Base-by-base conservation (phyloP, 441 rosid species). In the Pelargonium fulgidum region DNA sequence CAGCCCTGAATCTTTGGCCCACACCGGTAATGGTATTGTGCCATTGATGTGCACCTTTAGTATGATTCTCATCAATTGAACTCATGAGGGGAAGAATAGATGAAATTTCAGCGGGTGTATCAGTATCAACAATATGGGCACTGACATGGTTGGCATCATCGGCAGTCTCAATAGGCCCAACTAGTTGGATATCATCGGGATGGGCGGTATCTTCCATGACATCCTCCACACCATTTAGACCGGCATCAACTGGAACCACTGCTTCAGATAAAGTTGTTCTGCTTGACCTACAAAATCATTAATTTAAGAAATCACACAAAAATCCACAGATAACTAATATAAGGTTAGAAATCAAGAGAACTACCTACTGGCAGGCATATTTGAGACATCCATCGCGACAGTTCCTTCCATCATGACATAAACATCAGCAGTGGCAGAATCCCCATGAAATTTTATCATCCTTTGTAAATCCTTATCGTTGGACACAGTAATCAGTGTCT, bases 301-400 rank as follows among this genome's bases (percentile, higher is more conserved):
- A 63, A 67, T 45, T 44, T 42, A 70, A 58, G 64, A 47, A 63
- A 48, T 69, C 68, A 81, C 56, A 48, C 64, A 56, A 68, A 12
- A 65, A 16, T 70, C 26, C 62, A 17, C 48, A 59, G 2, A 47
- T 19, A 58, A 66, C 11, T 48, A 67, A 33, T 13, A 42, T 56
- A 44, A 71, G 70, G 61, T 65, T 58, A 67, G 74, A 70, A 62
- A 75, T 54, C 48, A 68, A 68, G 81, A 75, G 67, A 68, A 79
- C 81, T 80, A 92, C 98, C 96, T 81, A 72, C 94, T 89, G 76
- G 85, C 91, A 3, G 94, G 93, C 88, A 85, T 84, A 83, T 83
- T 89, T 52, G 93, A 90, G 74, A 84, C 78, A 61, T 86, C 96
- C 3, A 83, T 87, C 36, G 81, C 80, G 74, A 77, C 68, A 68